Base-by-base conservation (phyloP, 305 asterid species). In the Rubia peregrina region DNA sequence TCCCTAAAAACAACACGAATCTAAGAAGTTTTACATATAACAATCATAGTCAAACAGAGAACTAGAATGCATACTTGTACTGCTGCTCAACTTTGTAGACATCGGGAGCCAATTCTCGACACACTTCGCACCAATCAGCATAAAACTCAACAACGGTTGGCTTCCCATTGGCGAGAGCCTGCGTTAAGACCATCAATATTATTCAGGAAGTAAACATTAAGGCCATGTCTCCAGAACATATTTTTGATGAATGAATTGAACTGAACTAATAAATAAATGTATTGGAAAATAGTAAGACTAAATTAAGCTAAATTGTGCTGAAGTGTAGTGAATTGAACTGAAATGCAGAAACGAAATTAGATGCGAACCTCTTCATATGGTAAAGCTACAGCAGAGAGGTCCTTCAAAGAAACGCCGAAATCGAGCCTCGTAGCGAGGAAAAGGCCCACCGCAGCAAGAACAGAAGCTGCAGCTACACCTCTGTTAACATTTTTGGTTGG, bases 51-150 rank as follows among this genome's bases (percentile, higher is more conserved):
- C 71, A 49, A 6, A 38, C 33, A 69, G 30, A 69, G 5, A 6
- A 33, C 26, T 8, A 65, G 63, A 71, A 70, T 7, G 55, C 68
- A 84, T 86, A 94, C 98, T 82, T 94, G 85, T 82, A 91, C 73
- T 87, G 84, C 61, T 85, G 93, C 80, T 94, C 88, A 67, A 91
- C 90, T 78, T 87, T 89, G 86, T 89, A 94, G 49, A 94, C 89
- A 65, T 94, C 97, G 6, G 96, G 91, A 71, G 91, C 97, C 80
- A 91, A 80, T 78, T 94, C 97, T 22, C 86, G 76, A 71, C 98
- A 94, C 48, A 94, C 98, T 85, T 94, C 97, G 73, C 98, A 94
- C 98, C 98, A 91, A 80, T 94, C 97, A 6, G 98, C 98, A 67
- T 94, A 94, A 81, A 94, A 94, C 85, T 94, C 97, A 61, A 91